Percentiles rank a stretch among this genome's conserved stretches.
Evolutionary conservation across 1,284 basidiomycete species (phyloP).

Genomic region (Irpex sp.): DNA sequence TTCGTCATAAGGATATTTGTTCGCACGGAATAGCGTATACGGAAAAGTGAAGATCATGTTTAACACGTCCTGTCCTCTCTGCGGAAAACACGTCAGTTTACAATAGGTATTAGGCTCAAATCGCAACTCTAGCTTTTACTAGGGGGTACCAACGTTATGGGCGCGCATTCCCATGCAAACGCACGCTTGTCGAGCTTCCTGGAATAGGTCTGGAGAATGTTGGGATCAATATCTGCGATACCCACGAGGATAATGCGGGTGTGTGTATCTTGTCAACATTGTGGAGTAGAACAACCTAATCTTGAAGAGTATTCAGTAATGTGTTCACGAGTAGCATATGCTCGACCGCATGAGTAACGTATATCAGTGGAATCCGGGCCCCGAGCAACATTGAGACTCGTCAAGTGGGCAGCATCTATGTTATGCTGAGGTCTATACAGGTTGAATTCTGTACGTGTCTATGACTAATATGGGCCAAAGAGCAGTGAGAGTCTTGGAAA

Average conservation of each 20-base stretch:
- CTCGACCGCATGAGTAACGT: not conserved
- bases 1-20: not conserved
- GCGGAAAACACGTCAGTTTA: no score
- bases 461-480: no score
- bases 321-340: not conserved
- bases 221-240: not conserved
- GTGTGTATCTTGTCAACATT: not conserved
- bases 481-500: not conserved
- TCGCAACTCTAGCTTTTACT: not conserved
- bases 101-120: not conserved
- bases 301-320: not conserved
- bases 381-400: no score
- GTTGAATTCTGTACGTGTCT: no score
- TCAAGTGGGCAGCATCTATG: no score
- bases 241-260: not conserved
- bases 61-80: not conserved
- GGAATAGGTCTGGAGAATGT: not conserved
- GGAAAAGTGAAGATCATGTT: not conserved
- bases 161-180: not conserved
- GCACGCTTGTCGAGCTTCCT: not conserved
- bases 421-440: no score
- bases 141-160: not conserved
- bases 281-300: not conserved
- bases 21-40: not conserved
- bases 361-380: not conserved